Evolutionary conservation across 1,139 yeast species (phyloP).

Genomic region (Wickerhamomyces sp.): DNA sequence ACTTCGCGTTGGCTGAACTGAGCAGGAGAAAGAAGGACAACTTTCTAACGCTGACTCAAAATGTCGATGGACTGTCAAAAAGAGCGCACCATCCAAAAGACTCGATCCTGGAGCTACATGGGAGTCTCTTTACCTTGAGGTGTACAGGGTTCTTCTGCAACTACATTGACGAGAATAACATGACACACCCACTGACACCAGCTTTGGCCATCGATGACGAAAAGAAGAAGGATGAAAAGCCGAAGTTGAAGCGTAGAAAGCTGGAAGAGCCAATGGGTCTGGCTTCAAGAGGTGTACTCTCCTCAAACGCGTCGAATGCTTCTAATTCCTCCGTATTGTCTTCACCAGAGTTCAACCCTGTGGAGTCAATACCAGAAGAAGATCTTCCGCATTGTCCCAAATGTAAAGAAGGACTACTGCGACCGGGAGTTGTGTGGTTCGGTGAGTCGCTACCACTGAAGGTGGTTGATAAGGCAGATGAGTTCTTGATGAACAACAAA

Average conservation of each 20-base stretch:
- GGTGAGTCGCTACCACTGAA: constrained; percentile 76
- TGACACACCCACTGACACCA: constrained; percentile 57
- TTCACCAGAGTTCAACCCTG: constrained; percentile 46
- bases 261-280: constrained; percentile 12
- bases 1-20: constrained; percentile 59
- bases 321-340: constrained; percentile 18
- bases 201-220: constrained; percentile 38
- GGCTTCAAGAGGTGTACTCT: constrained; percentile 3
- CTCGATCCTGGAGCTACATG: constrained; percentile 66
- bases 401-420: constrained; percentile 54
- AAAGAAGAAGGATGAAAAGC: constrained; percentile 7
- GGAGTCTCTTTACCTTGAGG: constrained; percentile 64
- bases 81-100: constrained; percentile 58
- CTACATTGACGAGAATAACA: constrained; percentile 49
- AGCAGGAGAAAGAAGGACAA: constrained; percentile 31
- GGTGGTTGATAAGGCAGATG: constrained; percentile 63
- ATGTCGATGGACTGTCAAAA: constrained; percentile 70
- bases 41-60: constrained; percentile 70
- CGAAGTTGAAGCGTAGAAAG: constrained; percentile 12
- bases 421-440: constrained; percentile 94
- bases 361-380: constrained; percentile 40
- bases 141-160: constrained; percentile 78
- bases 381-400: constrained; percentile 76
- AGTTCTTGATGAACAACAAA: constrained; percentile 51
- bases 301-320: constrained; percentile 5